A percentile compares a stretch with the other conserved stretches of the same genome.
Evolutionary conservation across 2,329 filamentous ascomycete genomes (phyloP).

Genomic region (Hyphodiscus sp.): DNA sequence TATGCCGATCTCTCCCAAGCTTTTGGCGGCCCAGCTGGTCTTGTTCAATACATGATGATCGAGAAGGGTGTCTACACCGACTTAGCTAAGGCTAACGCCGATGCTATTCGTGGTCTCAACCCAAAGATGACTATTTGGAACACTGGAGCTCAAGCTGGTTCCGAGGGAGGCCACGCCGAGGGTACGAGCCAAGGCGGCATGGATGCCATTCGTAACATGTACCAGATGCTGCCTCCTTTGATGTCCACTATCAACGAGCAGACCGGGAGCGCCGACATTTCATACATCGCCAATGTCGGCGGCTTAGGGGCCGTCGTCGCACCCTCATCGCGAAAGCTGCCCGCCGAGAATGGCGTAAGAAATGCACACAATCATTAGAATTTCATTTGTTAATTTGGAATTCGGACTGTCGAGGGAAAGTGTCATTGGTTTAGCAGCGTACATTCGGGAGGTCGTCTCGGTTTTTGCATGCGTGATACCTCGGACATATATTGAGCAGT

Average conservation of each 20-base stretch:
- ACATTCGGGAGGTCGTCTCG: not conserved
- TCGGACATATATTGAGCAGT: not conserved
- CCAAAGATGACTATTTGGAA: conserved; percentile 93
- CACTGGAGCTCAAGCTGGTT: conserved; percentile 50
- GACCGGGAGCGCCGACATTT: conserved; percentile 76
- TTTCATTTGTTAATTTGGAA: conserved; percentile 76
- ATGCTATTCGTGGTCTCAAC: conserved; percentile 67
- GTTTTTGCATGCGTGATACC: not conserved
- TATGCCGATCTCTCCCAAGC: conserved; percentile 66
- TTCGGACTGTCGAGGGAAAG: not conserved
- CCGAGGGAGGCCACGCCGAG: conserved; percentile 34
- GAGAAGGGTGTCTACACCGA: conserved; percentile 73
- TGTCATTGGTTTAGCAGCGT: not conserved
- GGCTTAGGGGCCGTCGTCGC: no score
- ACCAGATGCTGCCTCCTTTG: conserved; percentile 77
- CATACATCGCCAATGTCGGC: conserved; percentile 68
- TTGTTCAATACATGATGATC: conserved; percentile 84
- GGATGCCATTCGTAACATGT: conserved; percentile 65
- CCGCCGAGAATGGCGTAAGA: conserved; percentile 27
- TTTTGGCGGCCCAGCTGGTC: conserved; percentile 69
- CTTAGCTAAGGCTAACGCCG: conserved; percentile 71
- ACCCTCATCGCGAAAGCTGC: no score
- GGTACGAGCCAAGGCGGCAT: conserved; percentile 45
- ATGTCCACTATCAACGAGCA: conserved; percentile 84
- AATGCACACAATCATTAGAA: conserved; percentile 36